These are phyloP conservation scores for Colletotrichum plurivorum DNA, from an alignment of 2,329 filamentous ascomycete genomes.

Conservation along the genomic window DNA sequence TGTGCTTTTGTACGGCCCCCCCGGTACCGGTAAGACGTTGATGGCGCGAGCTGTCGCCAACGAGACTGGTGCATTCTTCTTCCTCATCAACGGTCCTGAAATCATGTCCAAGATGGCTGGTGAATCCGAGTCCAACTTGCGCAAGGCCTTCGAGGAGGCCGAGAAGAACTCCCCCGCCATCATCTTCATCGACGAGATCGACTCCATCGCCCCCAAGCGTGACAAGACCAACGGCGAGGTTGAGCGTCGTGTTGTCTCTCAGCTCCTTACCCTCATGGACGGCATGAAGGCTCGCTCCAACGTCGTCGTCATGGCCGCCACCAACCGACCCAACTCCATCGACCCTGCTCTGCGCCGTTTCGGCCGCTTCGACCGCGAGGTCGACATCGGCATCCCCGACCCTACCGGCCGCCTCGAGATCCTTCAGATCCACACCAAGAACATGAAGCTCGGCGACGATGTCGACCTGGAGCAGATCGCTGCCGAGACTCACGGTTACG, in stretches of 20 bases:
- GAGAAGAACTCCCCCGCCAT: slow-evolving; percentile 99
- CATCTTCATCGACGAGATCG: slow-evolving; percentile 99
- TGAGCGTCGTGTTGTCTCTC: slow-evolving; percentile 97
- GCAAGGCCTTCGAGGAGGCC: slow-evolving; percentile 99
- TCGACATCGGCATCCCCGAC: slow-evolving; percentile 98
- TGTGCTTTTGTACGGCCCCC: slow-evolving; percentile 96
- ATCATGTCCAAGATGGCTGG: slow-evolving; percentile 99
- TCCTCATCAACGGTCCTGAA: slow-evolving; percentile 98
- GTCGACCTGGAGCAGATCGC: slow-evolving; percentile 98
- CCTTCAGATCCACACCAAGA: slow-evolving; percentile 99
- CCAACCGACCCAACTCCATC: slow-evolving; percentile 98
- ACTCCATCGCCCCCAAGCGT: slow-evolving; percentile 99
- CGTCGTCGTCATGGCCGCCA: slow-evolving; percentile 98
- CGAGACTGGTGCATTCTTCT: slow-evolving; percentile 99
- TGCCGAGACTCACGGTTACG: slow-evolving; percentile 97
- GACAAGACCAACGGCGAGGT: slow-evolving; percentile 99
- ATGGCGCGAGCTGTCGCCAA: slow-evolving; percentile 99
- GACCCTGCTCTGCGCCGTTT: slow-evolving; percentile 98
- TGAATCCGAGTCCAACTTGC: slow-evolving; percentile 97
- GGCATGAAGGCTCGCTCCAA: slow-evolving; percentile 99
- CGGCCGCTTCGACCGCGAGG: slow-evolving; percentile 98
- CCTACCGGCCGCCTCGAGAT: slow-evolving; percentile 99
- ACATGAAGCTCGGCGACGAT: slow-evolving; percentile 99
- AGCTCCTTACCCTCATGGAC: slow-evolving; percentile 97
- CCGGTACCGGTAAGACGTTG: slow-evolving; percentile 98